Percentiles rank a stretch among this genome's conserved stretches.
These are phyloP conservation scores for Guyanaporus albipodus DNA, from an alignment of 768 basidiomycete genomes.

Conservation along the genomic window DNA sequence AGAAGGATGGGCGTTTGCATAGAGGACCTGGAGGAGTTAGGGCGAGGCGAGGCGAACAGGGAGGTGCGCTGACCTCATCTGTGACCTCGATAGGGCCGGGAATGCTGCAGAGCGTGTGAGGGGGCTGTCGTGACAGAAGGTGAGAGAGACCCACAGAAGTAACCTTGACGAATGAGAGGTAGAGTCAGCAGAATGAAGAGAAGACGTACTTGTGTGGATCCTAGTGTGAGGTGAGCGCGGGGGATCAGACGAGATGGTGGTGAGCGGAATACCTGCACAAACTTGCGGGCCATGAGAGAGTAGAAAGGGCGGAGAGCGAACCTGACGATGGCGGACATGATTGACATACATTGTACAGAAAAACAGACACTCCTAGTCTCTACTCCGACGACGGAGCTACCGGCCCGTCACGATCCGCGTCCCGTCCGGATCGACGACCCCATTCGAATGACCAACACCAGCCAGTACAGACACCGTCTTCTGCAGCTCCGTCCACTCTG, in stretches of 20 bases:
- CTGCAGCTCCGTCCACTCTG: conserved; percentile 92
- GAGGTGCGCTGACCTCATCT: conserved; percentile 44
- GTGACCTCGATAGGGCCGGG: conserved; percentile 63
- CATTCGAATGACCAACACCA: conserved; percentile 45
- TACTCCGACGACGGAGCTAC: conserved; percentile 24
- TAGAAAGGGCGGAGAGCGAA: neutral
- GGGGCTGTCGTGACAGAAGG: neutral
- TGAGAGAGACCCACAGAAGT: conserved; percentile 37
- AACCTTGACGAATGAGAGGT: conserved; percentile 36
- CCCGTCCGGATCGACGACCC: conserved; percentile 28
- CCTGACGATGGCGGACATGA: conserved; percentile 7
- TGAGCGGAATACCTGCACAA: conserved; percentile 12
- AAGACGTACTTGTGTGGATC: conserved; percentile 47
- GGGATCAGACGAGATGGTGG: too few species aligned
- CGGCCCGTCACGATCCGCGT: conserved; percentile 35
- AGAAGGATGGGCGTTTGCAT: conserved; percentile 89
- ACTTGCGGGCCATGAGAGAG: conserved; percentile 19
- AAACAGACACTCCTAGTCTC: too few species aligned
- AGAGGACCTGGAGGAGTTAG: conserved; percentile 57
- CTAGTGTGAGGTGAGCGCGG: conserved; percentile 11
- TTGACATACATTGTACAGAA: too few species aligned
- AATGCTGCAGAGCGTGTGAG: conserved; percentile 37
- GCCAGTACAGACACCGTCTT: conserved; percentile 72
- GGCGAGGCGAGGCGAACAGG: neutral
- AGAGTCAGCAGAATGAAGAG: conserved; percentile 19